These are phyloP conservation scores for Tolypocladium capitatum DNA, from an alignment of 2,329 filamentous ascomycete genomes.

Conservation along the genomic window DNA sequence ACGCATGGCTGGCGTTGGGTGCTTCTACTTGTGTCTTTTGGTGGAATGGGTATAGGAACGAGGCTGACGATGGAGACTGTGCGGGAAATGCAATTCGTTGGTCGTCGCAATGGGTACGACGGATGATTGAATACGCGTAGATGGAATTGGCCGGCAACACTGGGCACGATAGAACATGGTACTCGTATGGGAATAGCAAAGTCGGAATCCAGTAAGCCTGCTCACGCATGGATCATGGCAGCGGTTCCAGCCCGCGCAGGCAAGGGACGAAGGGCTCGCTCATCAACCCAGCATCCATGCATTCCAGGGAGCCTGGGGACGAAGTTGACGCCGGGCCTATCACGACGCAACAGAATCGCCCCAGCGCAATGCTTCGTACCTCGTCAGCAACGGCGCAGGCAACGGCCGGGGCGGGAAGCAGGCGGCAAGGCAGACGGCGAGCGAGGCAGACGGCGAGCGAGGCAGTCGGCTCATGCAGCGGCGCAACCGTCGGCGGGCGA, in stretches of 20 bases:
- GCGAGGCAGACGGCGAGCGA: neutral
- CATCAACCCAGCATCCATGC: neutral
- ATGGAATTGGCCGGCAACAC: neutral
- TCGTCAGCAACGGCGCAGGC: neutral
- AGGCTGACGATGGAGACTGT: neutral
- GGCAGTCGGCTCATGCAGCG: neutral
- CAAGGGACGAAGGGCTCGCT: neutral
- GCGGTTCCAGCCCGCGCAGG: neutral
- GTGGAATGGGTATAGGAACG: neutral
- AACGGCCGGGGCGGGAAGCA: neutral
- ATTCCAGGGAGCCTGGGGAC: neutral
- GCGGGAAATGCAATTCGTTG: neutral
- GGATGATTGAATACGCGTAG: neutral
- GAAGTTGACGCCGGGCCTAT: neutral
- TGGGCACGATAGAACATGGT: neutral
- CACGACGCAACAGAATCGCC: neutral
- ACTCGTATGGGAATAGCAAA: neutral
- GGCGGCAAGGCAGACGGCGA: neutral
- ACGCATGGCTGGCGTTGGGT: slow-evolving; percentile 1
- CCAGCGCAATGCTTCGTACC: neutral
- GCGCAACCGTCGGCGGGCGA: neutral
- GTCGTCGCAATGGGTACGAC: neutral
- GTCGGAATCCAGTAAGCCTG: too few relatives aligned
- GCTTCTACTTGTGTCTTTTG: neutral
- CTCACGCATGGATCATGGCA: neutral